Conservation (phyloP, 1,284 basidiomycete genomes). For the Ceraceosorus guamensis region DNA sequence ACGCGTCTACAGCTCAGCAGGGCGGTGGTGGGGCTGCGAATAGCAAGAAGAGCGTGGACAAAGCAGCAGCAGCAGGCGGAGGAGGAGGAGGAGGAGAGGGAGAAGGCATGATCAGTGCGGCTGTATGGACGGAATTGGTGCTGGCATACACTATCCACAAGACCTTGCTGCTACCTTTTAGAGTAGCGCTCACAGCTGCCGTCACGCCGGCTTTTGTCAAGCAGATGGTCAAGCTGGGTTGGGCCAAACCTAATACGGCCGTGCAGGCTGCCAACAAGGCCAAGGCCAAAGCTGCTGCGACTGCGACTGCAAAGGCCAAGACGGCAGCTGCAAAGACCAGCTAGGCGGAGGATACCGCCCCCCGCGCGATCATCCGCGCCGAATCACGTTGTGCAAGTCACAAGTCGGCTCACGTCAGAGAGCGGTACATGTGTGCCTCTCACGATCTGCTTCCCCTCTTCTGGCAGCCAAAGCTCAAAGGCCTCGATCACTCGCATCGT, state of each 20-base stretch:
- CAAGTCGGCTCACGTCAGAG: too few species aligned
- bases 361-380: too few species aligned
- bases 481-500: too few species aligned
- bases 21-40: conserved; percentile 13
- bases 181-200: conserved; percentile 80
- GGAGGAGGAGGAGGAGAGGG: conserved; percentile 2
- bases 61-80: conserved; percentile 1
- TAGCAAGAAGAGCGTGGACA: neutral
- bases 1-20: too few species aligned
- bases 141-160: conserved; percentile 95
- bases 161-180: conserved; percentile 79
- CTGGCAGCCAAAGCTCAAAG: too few species aligned
- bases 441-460: too few species aligned
- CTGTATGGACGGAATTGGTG: conserved; percentile 77
- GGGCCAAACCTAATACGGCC: conserved; percentile 19
- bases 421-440: too few species aligned
- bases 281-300: neutral
- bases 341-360: too few species aligned
- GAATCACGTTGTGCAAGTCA: too few species aligned
- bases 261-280: neutral
- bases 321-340: too few species aligned
- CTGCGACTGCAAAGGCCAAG: too few species aligned
- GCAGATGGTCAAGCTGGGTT: conserved; percentile 34
- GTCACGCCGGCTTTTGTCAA: conserved; percentile 73
- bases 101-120: neutral